Base-by-base conservation (phyloP, 495 filamentous ascomycete species). In the Chaetomium fimeti region DNA sequence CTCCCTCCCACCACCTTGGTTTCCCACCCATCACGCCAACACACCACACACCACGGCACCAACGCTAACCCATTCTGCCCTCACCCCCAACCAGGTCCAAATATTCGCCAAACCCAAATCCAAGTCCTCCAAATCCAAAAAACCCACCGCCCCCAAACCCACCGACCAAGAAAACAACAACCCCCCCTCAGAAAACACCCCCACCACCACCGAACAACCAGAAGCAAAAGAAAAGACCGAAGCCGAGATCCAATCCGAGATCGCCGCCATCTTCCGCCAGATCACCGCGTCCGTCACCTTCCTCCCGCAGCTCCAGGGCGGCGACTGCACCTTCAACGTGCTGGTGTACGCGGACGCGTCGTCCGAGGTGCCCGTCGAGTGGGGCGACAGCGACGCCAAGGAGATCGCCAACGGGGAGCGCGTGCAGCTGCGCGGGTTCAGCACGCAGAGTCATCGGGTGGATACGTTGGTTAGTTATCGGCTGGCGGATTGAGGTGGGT, bases 211-310 rank as follows among this genome's bases (percentile, higher is more conserved):
- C 0, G 54, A 51, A 42, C 42, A 27, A 27, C 28, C 20, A 24
- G 52, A 36, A n/a, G n/a, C n/a, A 27, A 42, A 49, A 28, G 89
- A 94, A 64, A 97, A 96, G 72, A 90, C 92, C 18, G 93, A 97
- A 67, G 57, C 88, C 61, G 91, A 98, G 74, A 97, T 97, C 67
- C 94, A 98, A 71, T 79, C 87, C 55, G 94, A 98, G 74, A 97
- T 98, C 69, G 91, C 94, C 70, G 87, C 91, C 16, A 90, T 98
- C 53, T 98, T 98, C 79, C 88, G 94, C 12, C 94, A 98, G 75
- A 97, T 98, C 74, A 98, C 94, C 0, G 94, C 95, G 5, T 97
- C 92, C 0, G 94, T 98, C 20, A 97, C 94, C 4, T 98, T 98
- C 74, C 83, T 98, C 5, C 94, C 94, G 0, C 91, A 96, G 77